Evolutionary conservation across 2,329 filamentous ascomycete genomes (phyloP), one percentile per base, ranked within the genome.

Genomic region (Microdochium bolleyi): DNA sequence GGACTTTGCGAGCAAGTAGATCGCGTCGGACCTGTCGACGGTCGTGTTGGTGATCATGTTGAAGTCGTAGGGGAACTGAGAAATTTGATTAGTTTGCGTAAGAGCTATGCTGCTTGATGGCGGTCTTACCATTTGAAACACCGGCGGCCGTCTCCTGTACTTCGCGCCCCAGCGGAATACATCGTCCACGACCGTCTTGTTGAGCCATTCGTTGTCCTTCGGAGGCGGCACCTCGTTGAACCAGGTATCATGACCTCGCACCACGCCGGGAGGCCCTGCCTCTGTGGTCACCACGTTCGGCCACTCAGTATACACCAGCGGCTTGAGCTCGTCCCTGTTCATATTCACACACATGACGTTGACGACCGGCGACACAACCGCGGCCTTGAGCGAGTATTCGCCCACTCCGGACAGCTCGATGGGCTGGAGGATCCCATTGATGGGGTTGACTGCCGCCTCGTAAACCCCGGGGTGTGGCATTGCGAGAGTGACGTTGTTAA

Each of bases 401-500:
- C 87, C 88, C 9, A 88, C 75, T 0, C 86, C 87, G 1, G 71
- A 76, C 11, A 84, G 70, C 21, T 84, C 80, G 7, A 76, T 73
- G 0, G 89, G 88, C 59, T 92, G 88, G 9, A 88, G 67, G 27
- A 94, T 88, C 0, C 70, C 65, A 60, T 92, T 92, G 9, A 69
- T 64, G 0, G 74, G 67, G 57, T 85, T 73, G 9, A 73, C 78
- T 0, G 85, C 83, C 1, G 88, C 88, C 13, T 73, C 67, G 32
- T 87, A 82, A 0, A 94, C 76, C 46, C 72, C 82, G 0, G 83
- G 74, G 60, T 94, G 89, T 0, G 89, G 89, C 78, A 92, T 85
- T 0, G 87, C 87, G 58, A 92, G 74, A 0, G 85, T 88, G 24
- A 90, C 81, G 57, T 92, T 91, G 63, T 91, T 88, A 60, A 92